Evolutionary conservation across 768 basidiomycete genomes (phyloP).

Genomic region (Leucosporidium scottii): DNA sequence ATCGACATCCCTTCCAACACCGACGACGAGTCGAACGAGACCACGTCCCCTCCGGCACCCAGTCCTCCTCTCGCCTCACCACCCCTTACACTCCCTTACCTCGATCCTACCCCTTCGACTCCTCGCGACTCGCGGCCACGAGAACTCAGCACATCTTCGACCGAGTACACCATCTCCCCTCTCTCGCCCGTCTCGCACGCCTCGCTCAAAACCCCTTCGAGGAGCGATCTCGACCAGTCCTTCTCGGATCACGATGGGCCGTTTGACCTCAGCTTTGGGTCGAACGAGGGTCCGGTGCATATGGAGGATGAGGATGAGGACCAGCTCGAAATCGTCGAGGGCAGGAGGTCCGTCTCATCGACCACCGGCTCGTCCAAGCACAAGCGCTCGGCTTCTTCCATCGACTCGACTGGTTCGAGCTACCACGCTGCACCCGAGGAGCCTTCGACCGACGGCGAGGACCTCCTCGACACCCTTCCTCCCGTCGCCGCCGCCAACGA

Average conservation of each 20-base stretch:
- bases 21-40: not conserved
- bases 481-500: not conserved
- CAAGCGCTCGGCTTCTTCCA: not conserved
- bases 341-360: slow-evolving; percentile 2
- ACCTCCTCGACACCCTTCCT: not conserved
- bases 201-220: not conserved
- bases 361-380: not conserved
- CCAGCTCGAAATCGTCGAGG: not conserved
- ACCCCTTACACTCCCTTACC: not conserved
- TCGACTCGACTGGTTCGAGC: slow-evolving; percentile 21
- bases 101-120: not conserved
- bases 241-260: slow-evolving; percentile 6
- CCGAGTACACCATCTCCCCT: not conserved
- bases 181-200: not conserved
- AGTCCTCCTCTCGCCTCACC: not conserved
- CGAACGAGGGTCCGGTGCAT: not conserved
- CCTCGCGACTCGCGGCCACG: not conserved
- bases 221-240: not conserved
- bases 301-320: not conserved
- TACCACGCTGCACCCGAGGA: slow-evolving; percentile 10
- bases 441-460: not conserved
- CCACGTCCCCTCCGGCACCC: not conserved
- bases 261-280: slow-evolving; percentile 13
- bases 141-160: not conserved
- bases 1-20: not conserved